Evolutionary conservation across 1,139 yeast species (phyloP), one percentile per base, ranked within the genome.

Genomic region (Hyphopichia wangnamkhiaoensis): DNA sequence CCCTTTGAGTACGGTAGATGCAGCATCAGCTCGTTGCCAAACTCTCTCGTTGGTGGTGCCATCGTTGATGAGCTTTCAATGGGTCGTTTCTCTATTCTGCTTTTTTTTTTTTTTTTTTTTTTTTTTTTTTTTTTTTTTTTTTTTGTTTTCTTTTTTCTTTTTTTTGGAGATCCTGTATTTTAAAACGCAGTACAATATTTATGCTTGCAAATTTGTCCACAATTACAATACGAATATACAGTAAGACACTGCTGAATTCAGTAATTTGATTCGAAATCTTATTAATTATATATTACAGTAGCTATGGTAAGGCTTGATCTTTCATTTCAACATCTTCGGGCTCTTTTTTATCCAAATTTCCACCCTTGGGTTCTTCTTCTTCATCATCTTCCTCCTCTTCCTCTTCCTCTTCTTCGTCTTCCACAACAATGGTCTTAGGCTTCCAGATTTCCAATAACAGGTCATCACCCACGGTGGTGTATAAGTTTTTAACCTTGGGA

Each of bases 381-480:
- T 32, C 31, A 15, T 19, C 33, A 19, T 28, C 35, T 18, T 32
- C 33, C 24, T 24, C 30, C 13, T 26, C 33, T 12, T 16, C 29
- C 31, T 27, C 17, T 6, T 30, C 33, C 10, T 30, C 19, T 3
- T 71, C 79, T 20, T 69, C 79, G n/a, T 59, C 76, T 28, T 68
- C 70, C 1, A 51, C 60, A n/a, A 49, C 48, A 16, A 69, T 43
- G 12, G 72, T 64, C 53, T 76, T 71, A 10, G 79, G 76, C 49
- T 71, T 76, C 80, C 80, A 79, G 14, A 78, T 60, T 51, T 79
- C 82, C 35, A 78, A 55, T 43, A 79, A 63, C 35, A 65, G 67
- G 49, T 79, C 84, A 50, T 76, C 80, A 0, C 80, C 82, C 42
- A 74, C 73, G 36, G 76, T 68, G 6, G 72, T 71, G 36, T 65